phyloP scores from a whole-genome alignment of 2,329 filamentous ascomycete genomes.

The Didymella keratinophila region DNA sequence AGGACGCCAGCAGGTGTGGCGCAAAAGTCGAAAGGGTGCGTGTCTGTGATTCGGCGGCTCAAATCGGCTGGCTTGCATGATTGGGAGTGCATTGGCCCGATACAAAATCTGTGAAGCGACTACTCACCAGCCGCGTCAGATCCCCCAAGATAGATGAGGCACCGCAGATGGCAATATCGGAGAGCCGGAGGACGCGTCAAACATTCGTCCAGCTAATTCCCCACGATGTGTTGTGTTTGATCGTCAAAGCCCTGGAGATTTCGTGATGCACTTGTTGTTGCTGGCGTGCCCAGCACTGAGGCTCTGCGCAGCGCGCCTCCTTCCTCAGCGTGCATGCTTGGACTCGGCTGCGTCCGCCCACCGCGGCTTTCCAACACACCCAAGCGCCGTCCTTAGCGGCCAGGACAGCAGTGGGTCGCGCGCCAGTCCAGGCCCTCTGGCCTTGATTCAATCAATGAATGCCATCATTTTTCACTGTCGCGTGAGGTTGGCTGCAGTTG shows the following conservation, averaged over 20 bases:
- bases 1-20: conserved; percentile 9
- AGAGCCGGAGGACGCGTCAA: conserved; percentile 15
- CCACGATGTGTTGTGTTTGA: conserved; percentile 20
- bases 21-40: conserved; percentile 5
- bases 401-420: conserved; percentile 5
- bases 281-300: conserved; percentile 13
- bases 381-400: conserved; percentile 2
- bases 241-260: conserved; percentile 8
- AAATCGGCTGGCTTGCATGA: conserved; percentile 13
- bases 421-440: conserved; percentile 11
- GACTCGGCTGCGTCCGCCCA: conserved; percentile 14
- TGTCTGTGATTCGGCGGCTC: conserved; percentile 9
- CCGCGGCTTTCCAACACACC: not conserved
- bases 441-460: conserved; percentile 6
- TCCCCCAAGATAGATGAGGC: conserved; percentile 19
- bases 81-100: conserved; percentile 11
- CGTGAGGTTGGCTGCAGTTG: conserved; percentile 11
- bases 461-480: conserved; percentile 12
- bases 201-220: conserved; percentile 9
- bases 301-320: conserved; percentile 12
- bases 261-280: conserved; percentile 1
- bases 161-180: conserved; percentile 20
- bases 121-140: conserved; percentile 11
- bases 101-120: conserved; percentile 10
- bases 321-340: conserved; percentile 7